Evolutionary conservation across 257 asterid species (phyloP).

Genomic region (Eustoma russellianum): DNA sequence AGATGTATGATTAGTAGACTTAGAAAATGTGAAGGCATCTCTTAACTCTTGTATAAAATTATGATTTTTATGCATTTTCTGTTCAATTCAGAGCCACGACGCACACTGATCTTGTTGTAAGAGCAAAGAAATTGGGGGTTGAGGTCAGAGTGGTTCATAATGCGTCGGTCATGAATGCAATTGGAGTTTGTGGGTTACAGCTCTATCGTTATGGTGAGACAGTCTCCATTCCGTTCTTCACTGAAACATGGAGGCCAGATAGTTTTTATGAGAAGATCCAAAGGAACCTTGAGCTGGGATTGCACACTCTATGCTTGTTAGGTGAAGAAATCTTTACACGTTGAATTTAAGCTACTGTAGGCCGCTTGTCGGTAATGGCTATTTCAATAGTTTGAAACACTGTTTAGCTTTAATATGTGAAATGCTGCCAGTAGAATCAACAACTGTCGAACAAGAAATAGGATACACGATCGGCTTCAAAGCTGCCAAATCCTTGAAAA

Average conservation of each 20-base stretch:
- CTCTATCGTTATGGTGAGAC: slow-evolving; percentile 92
- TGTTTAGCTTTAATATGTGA: background rate
- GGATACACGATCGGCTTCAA: too few relatives aligned
- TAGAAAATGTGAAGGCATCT: too few relatives aligned
- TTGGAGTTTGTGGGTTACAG: slow-evolving; percentile 90
- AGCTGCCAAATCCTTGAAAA: too few relatives aligned
- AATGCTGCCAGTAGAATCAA: background rate
- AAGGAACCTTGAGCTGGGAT: slow-evolving; percentile 51
- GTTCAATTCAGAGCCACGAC: slow-evolving; percentile 69
- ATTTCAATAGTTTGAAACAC: too few relatives aligned
- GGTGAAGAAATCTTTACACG: slow-evolving; percentile 27
- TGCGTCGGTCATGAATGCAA: slow-evolving; percentile 91
- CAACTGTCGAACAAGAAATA: too few relatives aligned
- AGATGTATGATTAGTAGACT: background rate
- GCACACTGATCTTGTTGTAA: slow-evolving; percentile 83
- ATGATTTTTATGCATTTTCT: slow-evolving; percentile 2
- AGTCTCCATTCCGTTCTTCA: slow-evolving; percentile 80
- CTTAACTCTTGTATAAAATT: background rate
- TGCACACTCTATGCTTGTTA: slow-evolving; percentile 85
- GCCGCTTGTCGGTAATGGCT: too few relatives aligned
- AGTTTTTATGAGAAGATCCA: slow-evolving; percentile 81
- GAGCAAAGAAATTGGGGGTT: slow-evolving; percentile 75
- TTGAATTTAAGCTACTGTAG: too few relatives aligned
- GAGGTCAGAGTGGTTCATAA: slow-evolving; percentile 80
- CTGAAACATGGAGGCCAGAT: slow-evolving; percentile 91